Conservation (phyloP, 441 rosid genomes). For the Erodium trifolium region DNA sequence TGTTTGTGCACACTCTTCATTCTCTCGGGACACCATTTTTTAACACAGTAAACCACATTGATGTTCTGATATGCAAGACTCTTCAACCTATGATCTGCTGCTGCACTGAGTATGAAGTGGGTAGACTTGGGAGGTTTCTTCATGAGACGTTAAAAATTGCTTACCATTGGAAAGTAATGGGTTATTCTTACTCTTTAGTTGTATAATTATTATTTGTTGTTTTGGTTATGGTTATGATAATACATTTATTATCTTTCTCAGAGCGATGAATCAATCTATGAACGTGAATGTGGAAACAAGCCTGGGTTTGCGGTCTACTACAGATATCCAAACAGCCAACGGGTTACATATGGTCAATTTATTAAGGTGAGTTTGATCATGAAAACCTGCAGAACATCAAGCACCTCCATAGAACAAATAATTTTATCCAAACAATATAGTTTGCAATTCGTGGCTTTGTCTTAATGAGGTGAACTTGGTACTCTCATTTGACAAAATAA, state of each 20-base stretch:
- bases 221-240: background rate
- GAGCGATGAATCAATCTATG: constrained; percentile 95
- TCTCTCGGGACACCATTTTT: constrained; percentile 97
- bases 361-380: constrained; percentile 62
- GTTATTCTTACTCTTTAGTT: background rate
- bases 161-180: constrained; percentile 90
- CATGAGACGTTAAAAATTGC: constrained; percentile 95
- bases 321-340: constrained; percentile 94
- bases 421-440: too few species aligned
- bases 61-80: constrained; percentile 93
- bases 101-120: constrained; percentile 99
- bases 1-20: constrained; percentile 97
- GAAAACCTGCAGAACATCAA: background rate
- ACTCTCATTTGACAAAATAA: background rate
- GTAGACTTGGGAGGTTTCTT: constrained; percentile 93
- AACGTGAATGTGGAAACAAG: constrained; percentile 96
- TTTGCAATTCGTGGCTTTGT: too few species aligned
- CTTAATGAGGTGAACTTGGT: background rate
- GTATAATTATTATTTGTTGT: background rate
- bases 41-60: constrained; percentile 98
- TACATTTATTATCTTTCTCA: constrained; percentile 27
- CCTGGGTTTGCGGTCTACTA: constrained; percentile 99
- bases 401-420: too few species aligned
- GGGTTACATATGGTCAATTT: constrained; percentile 98
- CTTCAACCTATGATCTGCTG: constrained; percentile 99